Evolutionary conservation across 768 basidiomycete species (phyloP).

Genomic region (Omphalotus guepiniiformis): DNA sequence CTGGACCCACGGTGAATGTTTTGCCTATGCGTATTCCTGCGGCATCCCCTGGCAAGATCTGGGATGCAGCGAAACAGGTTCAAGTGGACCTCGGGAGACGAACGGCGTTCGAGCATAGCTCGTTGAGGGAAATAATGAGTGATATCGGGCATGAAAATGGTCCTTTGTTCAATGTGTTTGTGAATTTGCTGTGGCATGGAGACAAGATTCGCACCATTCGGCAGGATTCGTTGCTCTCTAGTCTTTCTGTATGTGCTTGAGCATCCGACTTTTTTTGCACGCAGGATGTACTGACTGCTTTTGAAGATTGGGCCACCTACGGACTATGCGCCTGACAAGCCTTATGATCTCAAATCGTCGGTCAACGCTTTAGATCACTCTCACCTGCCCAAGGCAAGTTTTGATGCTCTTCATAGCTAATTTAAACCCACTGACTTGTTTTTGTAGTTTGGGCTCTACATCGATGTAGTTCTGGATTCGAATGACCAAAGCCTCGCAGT

Average conservation of each 20-base stretch:
- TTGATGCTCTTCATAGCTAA: too few relatives aligned
- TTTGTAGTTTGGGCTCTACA: constrained; percentile 4
- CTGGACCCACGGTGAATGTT: constrained; percentile 5
- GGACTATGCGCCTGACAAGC: constrained; percentile 1
- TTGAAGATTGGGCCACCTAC: constrained; percentile 6
- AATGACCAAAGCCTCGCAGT: neutral
- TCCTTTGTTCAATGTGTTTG: constrained; percentile 9
- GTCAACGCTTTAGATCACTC: constrained; percentile 3
- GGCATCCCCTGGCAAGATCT: neutral
- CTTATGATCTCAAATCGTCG: neutral
- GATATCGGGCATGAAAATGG: neutral
- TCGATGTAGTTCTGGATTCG: constrained; percentile 7
- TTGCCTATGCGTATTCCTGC: constrained; percentile 4
- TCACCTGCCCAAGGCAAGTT: constrained; percentile 5
- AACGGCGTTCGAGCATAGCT: constrained; percentile 4
- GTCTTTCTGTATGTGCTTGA: constrained; percentile 4
- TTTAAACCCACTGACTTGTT: neutral
- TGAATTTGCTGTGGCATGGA: constrained; percentile 8
- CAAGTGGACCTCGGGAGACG: constrained; percentile 7
- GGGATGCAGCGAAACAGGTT: neutral
- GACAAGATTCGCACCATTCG: constrained; percentile 5
- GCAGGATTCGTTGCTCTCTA: constrained; percentile 1
- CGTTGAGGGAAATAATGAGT: neutral
- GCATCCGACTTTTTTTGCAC: neutral
- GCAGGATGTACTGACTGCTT: neutral